Evolutionary conservation across 176 grass and related monocot genomes (phyloP), one percentile per base, ranked within the genome.

Genomic region (Otatea glauca): DNA sequence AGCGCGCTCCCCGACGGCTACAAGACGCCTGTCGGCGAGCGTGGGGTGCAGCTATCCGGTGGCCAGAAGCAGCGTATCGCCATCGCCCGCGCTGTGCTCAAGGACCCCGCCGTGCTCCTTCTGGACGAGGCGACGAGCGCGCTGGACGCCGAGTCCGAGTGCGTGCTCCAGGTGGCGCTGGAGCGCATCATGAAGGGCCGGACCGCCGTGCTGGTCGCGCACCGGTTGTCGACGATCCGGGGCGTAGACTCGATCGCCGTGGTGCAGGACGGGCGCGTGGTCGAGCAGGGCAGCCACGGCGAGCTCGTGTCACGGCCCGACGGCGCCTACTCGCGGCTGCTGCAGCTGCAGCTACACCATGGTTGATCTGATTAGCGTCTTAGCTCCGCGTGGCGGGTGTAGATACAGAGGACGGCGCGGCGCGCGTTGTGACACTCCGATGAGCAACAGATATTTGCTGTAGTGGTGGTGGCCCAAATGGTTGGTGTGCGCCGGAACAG

Each of bases 101-200:
- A 97, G 87, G 90, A 97, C 66, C 92, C 92, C 25, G 81, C 92
- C 7, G 76, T 97, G 65, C 88, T 97, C 92, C 86, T 99, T 24
- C 86, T 99, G 18, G 97, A 99, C 77, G 97, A 99, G 89, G 93
- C 94, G 0, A 97, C 94, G 29, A 97, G 94, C 68, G 94, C 94
- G 21, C 67, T 97, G 42, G 94, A 97, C 82, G 92, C 94, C 2
- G 94, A 97, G 88, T 89, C 92, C 0, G 94, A 97, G 79, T 94
- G 88, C 78, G 90, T 94, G 77, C 78, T 97, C 50, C 94, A 97
- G 90, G 94, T 94, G 90, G 94, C 94, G 77, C 84, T 97, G 11
- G 92, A 92, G 56, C 87, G 92, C 59, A 89, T 97, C 75, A 97
- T 97, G 94, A 94, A 92, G 88, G 94, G 90, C 10, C 90, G 94